A percentile compares a stretch with the other conserved stretches of the same genome.
Evolutionary conservation across 2,329 filamentous ascomycete species (phyloP).

Genomic region (Magnaporthales sp.): DNA sequence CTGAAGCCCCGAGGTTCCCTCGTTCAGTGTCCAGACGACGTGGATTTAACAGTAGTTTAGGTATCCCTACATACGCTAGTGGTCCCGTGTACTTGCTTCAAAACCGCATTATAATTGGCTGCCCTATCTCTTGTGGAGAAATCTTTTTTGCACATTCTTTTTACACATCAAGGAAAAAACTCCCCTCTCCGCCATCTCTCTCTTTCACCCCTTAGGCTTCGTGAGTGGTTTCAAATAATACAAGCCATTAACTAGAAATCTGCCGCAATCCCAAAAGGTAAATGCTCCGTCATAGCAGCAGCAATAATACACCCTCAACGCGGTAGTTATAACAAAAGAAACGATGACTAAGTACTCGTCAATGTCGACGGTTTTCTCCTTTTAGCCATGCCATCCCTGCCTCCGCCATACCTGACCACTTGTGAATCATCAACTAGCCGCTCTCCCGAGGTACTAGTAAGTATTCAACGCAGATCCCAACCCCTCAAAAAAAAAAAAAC

Average conservation of each 20-base stretch:
- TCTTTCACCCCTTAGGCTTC: neutral
- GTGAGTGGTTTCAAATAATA: neutral
- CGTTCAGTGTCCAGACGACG: no score
- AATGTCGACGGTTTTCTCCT: neutral
- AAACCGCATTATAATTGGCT: neutral
- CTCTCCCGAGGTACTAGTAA: neutral
- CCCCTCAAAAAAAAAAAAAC: no score
- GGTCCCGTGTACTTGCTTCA: neutral
- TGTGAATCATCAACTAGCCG: neutral
- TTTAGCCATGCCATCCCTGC: neutral
- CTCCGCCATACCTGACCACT: neutral
- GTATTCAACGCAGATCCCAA: neutral
- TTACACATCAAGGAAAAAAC: neutral
- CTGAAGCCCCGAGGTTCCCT: no score
- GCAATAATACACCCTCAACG: neutral
- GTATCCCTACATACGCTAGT: no score
- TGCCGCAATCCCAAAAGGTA: neutral
- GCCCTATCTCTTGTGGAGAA: neutral
- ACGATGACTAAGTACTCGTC: neutral
- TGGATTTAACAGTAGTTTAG: no score
- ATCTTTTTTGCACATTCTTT: neutral
- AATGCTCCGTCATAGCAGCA: neutral
- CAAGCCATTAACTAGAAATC: neutral
- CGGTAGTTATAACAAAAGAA: neutral
- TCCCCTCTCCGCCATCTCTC: neutral